A percentile compares a stretch with the other conserved stretches of the same genome.
phyloP scores from a whole-genome alignment of 2,329 filamentous ascomycete species.

The Pseudogymnoascus sp. region DNA sequence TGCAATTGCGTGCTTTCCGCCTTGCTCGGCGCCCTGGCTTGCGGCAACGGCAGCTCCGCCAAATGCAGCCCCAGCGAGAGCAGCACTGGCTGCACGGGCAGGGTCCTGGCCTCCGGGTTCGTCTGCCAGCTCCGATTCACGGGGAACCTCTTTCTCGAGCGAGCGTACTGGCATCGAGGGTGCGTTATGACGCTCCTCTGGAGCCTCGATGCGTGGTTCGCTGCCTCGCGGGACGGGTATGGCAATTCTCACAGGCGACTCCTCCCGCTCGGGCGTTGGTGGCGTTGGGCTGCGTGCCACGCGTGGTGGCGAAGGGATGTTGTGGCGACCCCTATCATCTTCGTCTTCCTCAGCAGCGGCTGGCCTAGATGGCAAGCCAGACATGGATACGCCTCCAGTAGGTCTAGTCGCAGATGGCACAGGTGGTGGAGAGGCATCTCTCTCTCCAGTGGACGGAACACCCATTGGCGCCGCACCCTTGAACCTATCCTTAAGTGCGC shows the following conservation, averaged over 20 bases:
- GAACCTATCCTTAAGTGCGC: constrained; percentile 74
- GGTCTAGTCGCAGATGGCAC: constrained; percentile 45
- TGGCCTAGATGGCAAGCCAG: constrained; percentile 61
- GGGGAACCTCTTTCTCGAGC: constrained; percentile 53
- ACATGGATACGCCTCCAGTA: constrained; percentile 69
- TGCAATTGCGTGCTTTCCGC: constrained; percentile 66
- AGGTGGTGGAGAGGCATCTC: constrained; percentile 30
- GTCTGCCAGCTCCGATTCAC: constrained; percentile 55
- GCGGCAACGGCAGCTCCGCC: constrained; percentile 32
- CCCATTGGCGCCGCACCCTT: constrained; percentile 67
- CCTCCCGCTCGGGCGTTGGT: constrained; percentile 44
- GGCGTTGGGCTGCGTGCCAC: constrained; percentile 28
- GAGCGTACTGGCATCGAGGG: constrained; percentile 56
- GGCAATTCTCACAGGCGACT: constrained; percentile 76
- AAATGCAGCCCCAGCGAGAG: constrained; percentile 42
- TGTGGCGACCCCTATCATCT: constrained; percentile 40
- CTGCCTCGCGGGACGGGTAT: constrained; percentile 67
- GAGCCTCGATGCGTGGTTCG: constrained; percentile 45
- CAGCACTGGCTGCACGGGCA: constrained; percentile 50
- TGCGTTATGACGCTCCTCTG: constrained; percentile 39
- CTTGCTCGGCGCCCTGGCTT: constrained; percentile 35
- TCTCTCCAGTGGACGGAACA: constrained; percentile 32
- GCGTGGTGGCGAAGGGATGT: constrained; percentile 34
- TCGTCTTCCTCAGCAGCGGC: constrained; percentile 41
- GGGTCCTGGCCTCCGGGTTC: constrained; percentile 51